These are phyloP conservation scores for Wickerhamiella azyma DNA, from an alignment of 805 yeast species.

Conservation along the genomic window DNA sequence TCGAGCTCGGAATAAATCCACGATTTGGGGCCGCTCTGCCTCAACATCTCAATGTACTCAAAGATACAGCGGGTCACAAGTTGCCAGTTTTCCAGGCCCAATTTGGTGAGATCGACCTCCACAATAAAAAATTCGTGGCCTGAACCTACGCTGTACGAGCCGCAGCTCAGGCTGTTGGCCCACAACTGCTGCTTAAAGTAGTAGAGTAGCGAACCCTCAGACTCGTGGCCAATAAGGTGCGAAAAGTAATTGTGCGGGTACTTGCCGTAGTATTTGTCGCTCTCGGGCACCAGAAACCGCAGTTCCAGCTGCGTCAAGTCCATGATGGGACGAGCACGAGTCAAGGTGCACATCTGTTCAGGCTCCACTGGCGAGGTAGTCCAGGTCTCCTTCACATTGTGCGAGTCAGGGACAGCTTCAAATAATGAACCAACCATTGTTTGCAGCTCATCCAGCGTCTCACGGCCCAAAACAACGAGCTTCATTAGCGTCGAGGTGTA, in stretches of 20 bases:
- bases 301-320: conserved; percentile 56
- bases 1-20: conserved; percentile 72
- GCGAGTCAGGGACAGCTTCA: conserved; percentile 39
- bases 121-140: conserved; percentile 58
- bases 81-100: conserved; percentile 49
- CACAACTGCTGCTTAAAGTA: conserved; percentile 58
- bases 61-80: conserved; percentile 47
- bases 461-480: conserved; percentile 71
- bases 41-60: conserved; percentile 57
- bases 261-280: conserved; percentile 47
- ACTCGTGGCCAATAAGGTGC: conserved; percentile 87
- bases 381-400: conserved; percentile 22
- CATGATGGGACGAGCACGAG: conserved; percentile 70
- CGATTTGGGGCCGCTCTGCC: conserved; percentile 45
- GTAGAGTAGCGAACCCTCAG: conserved; percentile 67
- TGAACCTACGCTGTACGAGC: conserved; percentile 39
- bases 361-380: conserved; percentile 32
- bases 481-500: conserved; percentile 87
- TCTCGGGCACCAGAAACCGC: conserved; percentile 64
- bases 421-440: conserved; percentile 58
- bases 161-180: conserved; percentile 70
- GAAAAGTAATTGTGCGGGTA: conserved; percentile 60
- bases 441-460: conserved; percentile 56
- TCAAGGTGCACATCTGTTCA: conserved; percentile 38
- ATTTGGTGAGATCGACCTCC: conserved; percentile 60